Evolutionary conservation across 257 asterid genomes (phyloP).

Genomic region (Ligustrum vulgare): DNA sequence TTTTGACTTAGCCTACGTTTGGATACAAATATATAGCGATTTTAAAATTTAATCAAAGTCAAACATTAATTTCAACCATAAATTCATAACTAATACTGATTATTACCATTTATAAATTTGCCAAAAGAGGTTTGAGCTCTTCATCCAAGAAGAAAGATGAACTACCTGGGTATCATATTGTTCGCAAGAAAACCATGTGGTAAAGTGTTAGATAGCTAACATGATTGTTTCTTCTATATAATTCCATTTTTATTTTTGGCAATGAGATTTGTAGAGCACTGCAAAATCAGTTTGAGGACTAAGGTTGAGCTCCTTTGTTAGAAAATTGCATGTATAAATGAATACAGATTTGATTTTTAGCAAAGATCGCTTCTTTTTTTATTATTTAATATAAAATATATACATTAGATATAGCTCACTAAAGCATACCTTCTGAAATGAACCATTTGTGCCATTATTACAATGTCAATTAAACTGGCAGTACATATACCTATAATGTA

Average conservation of each 20-base stretch:
- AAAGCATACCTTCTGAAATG: slow-evolving; percentile 64
- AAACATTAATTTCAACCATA: too few relatives aligned
- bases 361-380: slow-evolving; percentile 15
- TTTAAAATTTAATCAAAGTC: too few relatives aligned
- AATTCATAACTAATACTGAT: too few relatives aligned
- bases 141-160: not conserved
- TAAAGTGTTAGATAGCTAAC: not conserved
- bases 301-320: not conserved
- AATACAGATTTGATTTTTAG: not conserved
- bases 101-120: too few relatives aligned
- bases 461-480: too few relatives aligned
- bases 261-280: not conserved
- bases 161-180: not conserved
- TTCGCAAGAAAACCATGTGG: not conserved
- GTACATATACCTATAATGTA: slow-evolving; percentile 9
- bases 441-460: slow-evolving; percentile 24
- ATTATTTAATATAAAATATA: not conserved
- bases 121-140: not conserved
- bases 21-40: not conserved
- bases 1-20: too few relatives aligned
- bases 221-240: not conserved
- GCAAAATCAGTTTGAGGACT: not conserved
- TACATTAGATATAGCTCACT: slow-evolving; percentile 2
- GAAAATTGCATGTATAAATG: slow-evolving; percentile 9
- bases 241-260: not conserved